phyloP scores from a whole-genome alignment of 306 rosid genomes.

The Dryas octopetala region DNA sequence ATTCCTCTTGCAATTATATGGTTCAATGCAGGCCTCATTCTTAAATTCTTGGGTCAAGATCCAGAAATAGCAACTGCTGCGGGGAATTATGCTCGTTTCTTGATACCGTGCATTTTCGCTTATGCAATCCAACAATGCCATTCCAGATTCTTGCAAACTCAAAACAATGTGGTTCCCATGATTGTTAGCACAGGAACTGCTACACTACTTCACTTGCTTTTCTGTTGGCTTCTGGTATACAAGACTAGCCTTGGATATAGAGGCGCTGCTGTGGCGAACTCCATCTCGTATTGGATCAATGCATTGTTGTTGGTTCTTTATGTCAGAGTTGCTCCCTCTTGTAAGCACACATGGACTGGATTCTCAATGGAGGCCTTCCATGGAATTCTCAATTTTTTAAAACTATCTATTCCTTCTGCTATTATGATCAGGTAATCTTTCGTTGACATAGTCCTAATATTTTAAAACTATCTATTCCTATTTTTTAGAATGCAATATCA shows the following conservation, averaged over 20 bases:
- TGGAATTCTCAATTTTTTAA: conserved; percentile 27
- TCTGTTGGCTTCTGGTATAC: conserved; percentile 39
- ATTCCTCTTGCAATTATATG: conserved; percentile 29
- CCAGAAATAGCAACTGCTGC: conserved; percentile 37
- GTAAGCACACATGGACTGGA: conserved; percentile 39
- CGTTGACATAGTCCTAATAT: not conserved
- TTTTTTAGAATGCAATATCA: not conserved
- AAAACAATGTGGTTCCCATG: conserved; percentile 38
- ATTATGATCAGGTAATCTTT: conserved; percentile 25
- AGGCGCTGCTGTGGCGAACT: conserved; percentile 40
- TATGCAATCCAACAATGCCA: conserved; percentile 32
- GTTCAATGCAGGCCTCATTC: conserved; percentile 35
- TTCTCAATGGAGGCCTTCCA: conserved; percentile 38
- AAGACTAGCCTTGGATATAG: conserved; percentile 31
- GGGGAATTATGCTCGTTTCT: conserved; percentile 31
- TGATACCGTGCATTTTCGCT: conserved; percentile 41
- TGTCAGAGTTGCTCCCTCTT: conserved; percentile 36
- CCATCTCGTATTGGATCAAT: conserved; percentile 40
- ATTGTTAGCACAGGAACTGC: conserved; percentile 24
- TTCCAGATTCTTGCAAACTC: conserved; percentile 35
- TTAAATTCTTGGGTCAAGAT: conserved; percentile 34
- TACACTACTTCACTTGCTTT: conserved; percentile 14
- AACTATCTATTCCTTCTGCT: conserved; percentile 39
- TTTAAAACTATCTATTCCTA: conserved; percentile 33
- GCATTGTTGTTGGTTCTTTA: conserved; percentile 31